Conservation (phyloP, 2,329 filamentous ascomycete genomes). For the Dendryphion nanum region DNA sequence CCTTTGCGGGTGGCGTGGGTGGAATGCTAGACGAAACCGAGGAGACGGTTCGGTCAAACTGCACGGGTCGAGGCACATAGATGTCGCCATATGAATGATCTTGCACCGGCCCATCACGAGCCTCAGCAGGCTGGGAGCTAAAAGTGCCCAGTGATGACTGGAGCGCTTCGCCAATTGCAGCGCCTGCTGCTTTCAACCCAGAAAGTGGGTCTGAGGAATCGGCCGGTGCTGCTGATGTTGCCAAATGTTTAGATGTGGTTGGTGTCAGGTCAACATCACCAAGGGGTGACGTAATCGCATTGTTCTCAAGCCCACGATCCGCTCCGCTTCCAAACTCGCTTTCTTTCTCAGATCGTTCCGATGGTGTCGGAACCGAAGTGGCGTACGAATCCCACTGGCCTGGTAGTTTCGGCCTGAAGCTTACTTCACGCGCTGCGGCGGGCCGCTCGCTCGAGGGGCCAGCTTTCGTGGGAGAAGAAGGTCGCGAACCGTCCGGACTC, state of each 20-base stretch:
- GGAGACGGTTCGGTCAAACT: constrained; percentile 37
- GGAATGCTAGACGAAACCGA: constrained; percentile 36
- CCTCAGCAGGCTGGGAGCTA: constrained; percentile 8
- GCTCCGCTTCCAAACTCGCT: constrained; percentile 10
- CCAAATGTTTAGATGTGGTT: constrained; percentile 35
- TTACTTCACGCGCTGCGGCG: constrained; percentile 30
- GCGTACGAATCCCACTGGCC: constrained; percentile 55
- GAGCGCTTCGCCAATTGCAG: constrained; percentile 49
- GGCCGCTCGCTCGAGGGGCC: constrained; percentile 20
- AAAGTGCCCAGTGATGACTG: constrained; percentile 38
- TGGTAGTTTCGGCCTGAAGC: constrained; percentile 53
- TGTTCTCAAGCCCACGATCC: constrained; percentile 1
- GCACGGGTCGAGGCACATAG: constrained; percentile 36
- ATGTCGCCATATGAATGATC: constrained; percentile 30
- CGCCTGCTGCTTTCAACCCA: constrained; percentile 47
- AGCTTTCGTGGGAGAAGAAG: constrained; percentile 30
- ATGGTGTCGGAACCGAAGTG: constrained; percentile 38
- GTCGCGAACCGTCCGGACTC: constrained; percentile 37
- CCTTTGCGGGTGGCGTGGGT: constrained; percentile 50
- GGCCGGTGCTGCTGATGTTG: constrained; percentile 18
- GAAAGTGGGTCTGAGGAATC: constrained; percentile 26
- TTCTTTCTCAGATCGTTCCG: constrained; percentile 28
- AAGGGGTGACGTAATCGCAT: constrained; percentile 13
- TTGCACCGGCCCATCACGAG: constrained; percentile 1
- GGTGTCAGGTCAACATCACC: constrained; percentile 33